phyloP scores from a whole-genome alignment of 768 basidiomycete species.

The Russula abietina region DNA sequence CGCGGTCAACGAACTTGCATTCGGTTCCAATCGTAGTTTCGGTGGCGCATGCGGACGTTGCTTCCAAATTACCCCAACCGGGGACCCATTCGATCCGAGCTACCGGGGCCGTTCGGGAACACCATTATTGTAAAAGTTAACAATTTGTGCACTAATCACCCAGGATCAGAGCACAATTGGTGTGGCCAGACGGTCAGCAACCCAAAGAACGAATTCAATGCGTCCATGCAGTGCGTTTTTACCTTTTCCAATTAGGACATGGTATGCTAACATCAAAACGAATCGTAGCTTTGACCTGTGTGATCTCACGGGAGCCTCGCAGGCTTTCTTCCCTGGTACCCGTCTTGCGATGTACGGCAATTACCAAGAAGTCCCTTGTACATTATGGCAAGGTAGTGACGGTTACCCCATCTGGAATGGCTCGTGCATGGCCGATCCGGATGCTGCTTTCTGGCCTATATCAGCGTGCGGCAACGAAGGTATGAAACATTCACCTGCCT shows the following conservation, averaged over 20 bases:
- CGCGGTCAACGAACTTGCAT: slow-evolving; percentile 52
- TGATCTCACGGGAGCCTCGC: slow-evolving; percentile 48
- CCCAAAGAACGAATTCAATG: slow-evolving; percentile 31
- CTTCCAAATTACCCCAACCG: slow-evolving; percentile 45
- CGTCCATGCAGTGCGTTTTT: slow-evolving; percentile 44
- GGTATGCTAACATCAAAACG: background rate
- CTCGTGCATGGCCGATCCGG: slow-evolving; percentile 45
- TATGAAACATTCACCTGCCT: slow-evolving; percentile 21
- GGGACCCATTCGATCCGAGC: too few relatives aligned
- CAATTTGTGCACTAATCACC: slow-evolving; percentile 38
- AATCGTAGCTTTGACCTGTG: slow-evolving; percentile 52
- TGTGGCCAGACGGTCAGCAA: slow-evolving; percentile 49
- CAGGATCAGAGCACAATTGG: slow-evolving; percentile 42
- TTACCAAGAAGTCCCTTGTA: slow-evolving; percentile 51
- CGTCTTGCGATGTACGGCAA: slow-evolving; percentile 50
- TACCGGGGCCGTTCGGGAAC: slow-evolving; percentile 41
- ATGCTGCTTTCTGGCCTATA: slow-evolving; percentile 46
- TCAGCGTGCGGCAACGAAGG: slow-evolving; percentile 52
- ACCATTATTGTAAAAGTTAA: slow-evolving; percentile 49
- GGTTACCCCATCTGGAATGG: slow-evolving; percentile 42
- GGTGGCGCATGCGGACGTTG: slow-evolving; percentile 61
- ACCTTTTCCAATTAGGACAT: background rate
- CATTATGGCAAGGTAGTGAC: slow-evolving; percentile 50
- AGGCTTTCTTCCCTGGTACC: slow-evolving; percentile 51
- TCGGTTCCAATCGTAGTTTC: slow-evolving; percentile 44